Conservation (phyloP, 805 yeast genomes). For the Suhomyces tanzawaensis region DNA sequence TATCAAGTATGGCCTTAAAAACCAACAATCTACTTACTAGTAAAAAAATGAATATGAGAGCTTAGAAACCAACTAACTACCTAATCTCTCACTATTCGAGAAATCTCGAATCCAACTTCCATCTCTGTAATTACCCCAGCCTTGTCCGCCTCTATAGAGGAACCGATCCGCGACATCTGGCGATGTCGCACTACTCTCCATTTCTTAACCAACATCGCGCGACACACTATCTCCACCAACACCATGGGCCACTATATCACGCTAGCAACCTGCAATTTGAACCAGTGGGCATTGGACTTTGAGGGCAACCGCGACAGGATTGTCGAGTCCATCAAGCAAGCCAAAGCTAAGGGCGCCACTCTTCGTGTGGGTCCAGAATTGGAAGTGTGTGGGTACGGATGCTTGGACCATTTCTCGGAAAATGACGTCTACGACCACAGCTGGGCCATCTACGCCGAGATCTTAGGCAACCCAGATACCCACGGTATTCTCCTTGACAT, state of each 20-base stretch:
- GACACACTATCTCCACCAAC: neutral
- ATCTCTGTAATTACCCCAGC: too few relatives aligned
- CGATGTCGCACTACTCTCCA: neutral
- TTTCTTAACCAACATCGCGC: too few relatives aligned
- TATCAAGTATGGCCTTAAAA: too few relatives aligned
- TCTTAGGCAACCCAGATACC: constrained; percentile 64
- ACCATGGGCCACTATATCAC: constrained; percentile 85
- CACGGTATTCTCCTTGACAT: constrained; percentile 80
- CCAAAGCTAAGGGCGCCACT: constrained; percentile 72
- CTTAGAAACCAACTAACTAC: too few relatives aligned
- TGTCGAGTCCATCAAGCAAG: constrained; percentile 70
- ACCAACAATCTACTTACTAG: too few relatives aligned
- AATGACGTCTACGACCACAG: constrained; percentile 84
- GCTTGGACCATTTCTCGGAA: constrained; percentile 91
- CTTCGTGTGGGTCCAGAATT: constrained; percentile 96
- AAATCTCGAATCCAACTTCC: too few relatives aligned
- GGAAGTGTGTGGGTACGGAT: constrained; percentile 92
- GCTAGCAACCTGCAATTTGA: constrained; percentile 88
- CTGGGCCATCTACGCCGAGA: constrained; percentile 91
- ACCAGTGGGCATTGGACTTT: constrained; percentile 98
- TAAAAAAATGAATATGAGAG: too few relatives aligned
- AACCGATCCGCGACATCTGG: neutral
- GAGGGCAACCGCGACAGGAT: constrained; percentile 96
- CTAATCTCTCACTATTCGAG: too few relatives aligned
- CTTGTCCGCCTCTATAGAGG: too few relatives aligned